Percentiles rank a stretch among this genome's conserved stretches.
Conservation (phyloP, 371 early-diverging fungal genomes). For the Lichtheimia hyalospora region DNA sequence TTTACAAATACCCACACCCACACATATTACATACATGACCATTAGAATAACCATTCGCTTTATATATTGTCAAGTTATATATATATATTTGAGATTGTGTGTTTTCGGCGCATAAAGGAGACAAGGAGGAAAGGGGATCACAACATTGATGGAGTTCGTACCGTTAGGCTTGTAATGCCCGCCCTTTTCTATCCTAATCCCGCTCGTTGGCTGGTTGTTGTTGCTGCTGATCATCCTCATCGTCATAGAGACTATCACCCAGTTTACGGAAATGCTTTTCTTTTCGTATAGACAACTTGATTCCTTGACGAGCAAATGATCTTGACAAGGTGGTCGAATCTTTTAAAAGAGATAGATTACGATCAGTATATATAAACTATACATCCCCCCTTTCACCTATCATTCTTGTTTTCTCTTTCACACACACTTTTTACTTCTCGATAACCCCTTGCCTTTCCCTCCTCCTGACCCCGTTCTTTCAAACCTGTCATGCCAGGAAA, state of each 20-base stretch:
- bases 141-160: too few species aligned
- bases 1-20: too few species aligned
- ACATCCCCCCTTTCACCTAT: too few species aligned
- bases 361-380: background rate
- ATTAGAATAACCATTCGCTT: too few species aligned
- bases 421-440: constrained; percentile 17
- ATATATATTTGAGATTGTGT: too few species aligned
- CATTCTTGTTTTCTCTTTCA: constrained; percentile 26
- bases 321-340: constrained; percentile 65
- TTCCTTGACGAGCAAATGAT: constrained; percentile 63
- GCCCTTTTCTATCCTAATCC: too few species aligned
- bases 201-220: background rate
- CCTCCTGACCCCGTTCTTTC: background rate
- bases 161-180: too few species aligned
- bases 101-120: background rate
- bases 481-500: constrained; percentile 70
- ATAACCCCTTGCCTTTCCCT: background rate
- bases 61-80: too few species aligned
- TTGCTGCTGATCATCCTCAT: background rate
- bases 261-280: constrained; percentile 16
- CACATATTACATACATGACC: too few species aligned
- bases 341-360: constrained; percentile 12
- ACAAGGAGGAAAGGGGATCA: background rate
- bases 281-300: constrained; percentile 66
- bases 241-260: constrained; percentile 1